Conservation (phyloP, 306 rosid species). For the Geum urbanum region DNA sequence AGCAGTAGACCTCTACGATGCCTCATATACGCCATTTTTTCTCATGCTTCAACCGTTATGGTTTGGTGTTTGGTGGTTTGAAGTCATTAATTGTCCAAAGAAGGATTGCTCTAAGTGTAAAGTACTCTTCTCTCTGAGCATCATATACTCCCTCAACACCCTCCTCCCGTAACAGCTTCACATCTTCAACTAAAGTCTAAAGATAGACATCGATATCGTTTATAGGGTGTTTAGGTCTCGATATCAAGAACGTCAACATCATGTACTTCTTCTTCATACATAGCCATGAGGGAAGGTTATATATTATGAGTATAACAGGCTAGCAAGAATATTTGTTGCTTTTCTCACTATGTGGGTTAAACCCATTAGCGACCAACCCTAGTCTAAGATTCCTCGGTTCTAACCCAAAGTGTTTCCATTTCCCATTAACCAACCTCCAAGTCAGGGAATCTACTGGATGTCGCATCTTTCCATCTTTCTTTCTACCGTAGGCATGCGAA, state of each 20-base stretch:
- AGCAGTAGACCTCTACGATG: background rate
- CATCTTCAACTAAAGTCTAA: background rate
- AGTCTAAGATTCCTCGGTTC: background rate
- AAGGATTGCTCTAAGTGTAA: background rate
- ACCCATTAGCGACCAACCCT: background rate
- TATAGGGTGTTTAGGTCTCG: background rate
- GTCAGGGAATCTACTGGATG: background rate
- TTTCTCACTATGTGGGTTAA: background rate
- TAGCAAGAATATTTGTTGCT: background rate
- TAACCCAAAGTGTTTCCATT: background rate
- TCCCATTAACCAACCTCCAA: background rate
- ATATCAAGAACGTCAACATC: background rate
- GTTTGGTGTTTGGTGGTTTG: too few relatives aligned
- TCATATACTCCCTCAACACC: background rate
- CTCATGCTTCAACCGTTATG: background rate
- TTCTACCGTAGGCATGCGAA: background rate
- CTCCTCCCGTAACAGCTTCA: background rate
- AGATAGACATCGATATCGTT: constrained; percentile 8
- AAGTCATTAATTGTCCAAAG: constrained; percentile 10
- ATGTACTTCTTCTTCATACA: background rate
- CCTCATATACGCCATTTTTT: background rate
- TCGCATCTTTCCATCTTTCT: background rate
- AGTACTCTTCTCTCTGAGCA: background rate
- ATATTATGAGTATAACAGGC: background rate
- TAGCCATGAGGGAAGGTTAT: background rate